Conservation (phyloP, 2,329 filamentous ascomycete species). For the Colletotrichum sojae region DNA sequence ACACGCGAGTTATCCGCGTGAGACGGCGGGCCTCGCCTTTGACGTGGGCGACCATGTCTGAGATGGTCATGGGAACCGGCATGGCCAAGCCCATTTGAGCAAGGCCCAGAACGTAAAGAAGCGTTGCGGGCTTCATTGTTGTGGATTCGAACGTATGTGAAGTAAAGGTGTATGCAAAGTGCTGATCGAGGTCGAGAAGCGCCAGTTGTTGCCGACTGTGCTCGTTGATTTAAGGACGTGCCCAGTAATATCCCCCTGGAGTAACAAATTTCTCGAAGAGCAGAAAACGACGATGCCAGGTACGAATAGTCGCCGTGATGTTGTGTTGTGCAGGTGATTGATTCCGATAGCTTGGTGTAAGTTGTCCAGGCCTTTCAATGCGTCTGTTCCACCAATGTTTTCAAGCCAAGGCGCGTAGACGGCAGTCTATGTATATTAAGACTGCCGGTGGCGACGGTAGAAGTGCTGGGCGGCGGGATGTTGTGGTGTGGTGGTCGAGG, state of each 20-base stretch:
- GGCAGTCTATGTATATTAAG: not conserved
- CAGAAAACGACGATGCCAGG: too few species aligned
- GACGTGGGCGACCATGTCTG: conserved; percentile 26
- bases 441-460: not conserved
- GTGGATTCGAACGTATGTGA: not conserved
- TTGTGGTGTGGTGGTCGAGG: conserved; percentile 5
- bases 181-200: not conserved
- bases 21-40: conserved; percentile 23
- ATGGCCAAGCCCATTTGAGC: conserved; percentile 17
- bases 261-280: too few species aligned
- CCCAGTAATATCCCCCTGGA: too few species aligned
- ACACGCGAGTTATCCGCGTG: conserved; percentile 17
- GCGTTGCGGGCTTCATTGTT: conserved; percentile 35
- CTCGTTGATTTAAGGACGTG: not conserved
- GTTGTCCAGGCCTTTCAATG: not conserved
- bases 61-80: conserved; percentile 37
- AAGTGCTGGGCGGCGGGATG: not conserved
- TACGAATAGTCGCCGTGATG: not conserved
- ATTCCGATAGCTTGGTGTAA: not conserved
- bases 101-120: conserved; percentile 27
- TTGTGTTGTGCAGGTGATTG: not conserved
- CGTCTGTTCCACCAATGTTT: not conserved
- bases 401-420: conserved; percentile 9
- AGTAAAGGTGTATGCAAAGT: not conserved
- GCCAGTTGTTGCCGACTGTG: not conserved